Evolutionary conservation across 208 protist genomes (phyloP).

Genomic region (Acanthamoeba healyi): DNA sequence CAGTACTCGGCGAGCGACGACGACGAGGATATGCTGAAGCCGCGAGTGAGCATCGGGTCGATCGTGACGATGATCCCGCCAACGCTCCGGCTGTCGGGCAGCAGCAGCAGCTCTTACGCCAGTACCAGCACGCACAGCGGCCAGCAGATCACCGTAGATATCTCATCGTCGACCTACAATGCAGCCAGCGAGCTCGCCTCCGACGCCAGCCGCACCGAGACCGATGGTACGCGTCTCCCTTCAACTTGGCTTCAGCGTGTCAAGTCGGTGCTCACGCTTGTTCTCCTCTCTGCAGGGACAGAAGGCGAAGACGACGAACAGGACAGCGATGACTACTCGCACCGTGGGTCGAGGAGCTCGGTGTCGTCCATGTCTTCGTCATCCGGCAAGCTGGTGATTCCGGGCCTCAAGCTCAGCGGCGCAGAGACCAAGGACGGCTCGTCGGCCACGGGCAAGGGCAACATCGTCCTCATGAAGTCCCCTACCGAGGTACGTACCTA

Average conservation of each 20-base stretch:
- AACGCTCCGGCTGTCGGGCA: not conserved
- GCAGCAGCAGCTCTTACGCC: not conserved
- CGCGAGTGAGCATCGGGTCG: constrained; percentile 34
- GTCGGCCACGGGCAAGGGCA: constrained; percentile 26
- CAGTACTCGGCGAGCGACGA: not conserved
- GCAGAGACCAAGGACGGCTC: constrained; percentile 70
- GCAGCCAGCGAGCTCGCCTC: not conserved
- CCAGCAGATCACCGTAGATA: not conserved
- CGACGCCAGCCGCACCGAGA: not conserved
- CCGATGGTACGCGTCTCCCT: not conserved
- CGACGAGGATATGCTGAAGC: not conserved
- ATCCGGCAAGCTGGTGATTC: not conserved
- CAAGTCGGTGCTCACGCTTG: no score
- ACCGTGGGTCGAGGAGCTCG: not conserved
- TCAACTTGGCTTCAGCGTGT: no score
- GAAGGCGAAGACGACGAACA: not conserved
- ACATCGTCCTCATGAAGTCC: not conserved
- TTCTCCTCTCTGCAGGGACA: not conserved
- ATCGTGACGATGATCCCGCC: constrained; percentile 18
- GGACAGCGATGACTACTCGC: not conserved
- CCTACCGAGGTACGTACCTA: not conserved
- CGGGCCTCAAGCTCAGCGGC: constrained; percentile 43
- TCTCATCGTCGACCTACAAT: not conserved
- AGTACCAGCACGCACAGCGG: not conserved
- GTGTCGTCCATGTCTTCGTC: not conserved